These are phyloP conservation scores for Kalaharituber pfeilii DNA, from an alignment of 2,329 filamentous ascomycete species.

Conservation along the genomic window DNA sequence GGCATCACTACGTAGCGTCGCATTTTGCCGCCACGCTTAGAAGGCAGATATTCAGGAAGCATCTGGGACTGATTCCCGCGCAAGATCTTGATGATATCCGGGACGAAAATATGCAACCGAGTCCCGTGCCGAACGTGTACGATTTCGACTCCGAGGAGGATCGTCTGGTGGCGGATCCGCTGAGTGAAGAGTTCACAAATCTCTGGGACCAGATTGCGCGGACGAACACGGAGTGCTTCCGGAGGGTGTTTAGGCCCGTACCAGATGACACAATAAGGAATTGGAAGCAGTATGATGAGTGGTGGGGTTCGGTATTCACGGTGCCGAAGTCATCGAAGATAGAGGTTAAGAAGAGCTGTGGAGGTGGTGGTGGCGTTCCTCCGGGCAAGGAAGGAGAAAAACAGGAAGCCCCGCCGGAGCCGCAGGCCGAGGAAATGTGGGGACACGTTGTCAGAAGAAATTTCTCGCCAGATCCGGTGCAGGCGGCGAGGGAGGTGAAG, in stretches of 20 bases:
- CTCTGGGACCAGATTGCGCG: conserved; percentile 58
- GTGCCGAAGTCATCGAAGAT: conserved; percentile 10
- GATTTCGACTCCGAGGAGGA: conserved; percentile 53
- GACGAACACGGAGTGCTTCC: conserved; percentile 65
- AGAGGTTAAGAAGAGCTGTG: conserved; percentile 8
- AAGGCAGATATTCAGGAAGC: conserved; percentile 76
- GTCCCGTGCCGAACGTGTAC: conserved; percentile 54
- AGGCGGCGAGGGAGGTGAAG: conserved; percentile 57
- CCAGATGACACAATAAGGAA: conserved; percentile 50
- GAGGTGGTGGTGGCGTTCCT: conserved; percentile 20
- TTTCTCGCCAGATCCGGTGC: conserved; percentile 38
- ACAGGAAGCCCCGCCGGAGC: conserved; percentile 21
- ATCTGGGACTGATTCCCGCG: conserved; percentile 64
- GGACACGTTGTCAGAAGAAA: conserved; percentile 74
- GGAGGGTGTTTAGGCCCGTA: conserved; percentile 63
- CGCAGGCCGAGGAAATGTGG: conserved; percentile 47
- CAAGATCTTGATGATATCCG: conserved; percentile 49
- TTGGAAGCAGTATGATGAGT: conserved; percentile 57
- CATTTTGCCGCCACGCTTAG: conserved; percentile 65
- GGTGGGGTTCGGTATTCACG: conserved; percentile 47
- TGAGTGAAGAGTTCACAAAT: conserved; percentile 48
- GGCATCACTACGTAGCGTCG: conserved; percentile 51
- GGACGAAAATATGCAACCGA: conserved; percentile 60
- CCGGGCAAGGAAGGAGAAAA: conserved; percentile 25
- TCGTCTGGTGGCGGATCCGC: conserved; percentile 53